These are phyloP conservation scores for Rhynchospora breviuscula DNA, from an alignment of 176 grass and related monocot species.

Conservation along the genomic window DNA sequence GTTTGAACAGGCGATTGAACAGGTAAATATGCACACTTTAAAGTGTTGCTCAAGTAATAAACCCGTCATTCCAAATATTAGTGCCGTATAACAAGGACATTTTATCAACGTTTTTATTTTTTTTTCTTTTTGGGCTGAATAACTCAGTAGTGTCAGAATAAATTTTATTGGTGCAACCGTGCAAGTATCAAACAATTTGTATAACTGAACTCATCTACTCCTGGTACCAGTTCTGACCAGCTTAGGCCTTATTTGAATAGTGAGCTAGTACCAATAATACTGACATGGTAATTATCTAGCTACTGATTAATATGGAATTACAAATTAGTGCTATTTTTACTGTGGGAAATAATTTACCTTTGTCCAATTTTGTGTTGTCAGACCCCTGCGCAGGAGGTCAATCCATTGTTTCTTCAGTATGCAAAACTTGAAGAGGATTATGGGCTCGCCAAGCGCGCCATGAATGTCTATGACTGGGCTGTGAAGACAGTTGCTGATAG, in stretches of 20 bases:
- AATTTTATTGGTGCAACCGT: neutral
- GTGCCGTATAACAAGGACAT: neutral
- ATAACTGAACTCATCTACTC: neutral
- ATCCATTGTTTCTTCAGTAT: constrained; percentile 49
- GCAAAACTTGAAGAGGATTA: constrained; percentile 69
- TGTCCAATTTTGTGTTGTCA: constrained; percentile 12
- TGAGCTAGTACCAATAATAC: neutral
- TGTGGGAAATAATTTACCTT: neutral
- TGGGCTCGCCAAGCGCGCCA: constrained; percentile 49
- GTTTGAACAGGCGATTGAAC: constrained; percentile 47
- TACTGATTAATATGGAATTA: neutral
- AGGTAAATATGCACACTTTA: constrained; percentile 21
- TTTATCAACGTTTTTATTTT: neutral
- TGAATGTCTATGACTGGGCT: constrained; percentile 60
- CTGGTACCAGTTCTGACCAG: neutral
- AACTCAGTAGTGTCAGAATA: neutral
- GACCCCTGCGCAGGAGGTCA: constrained; percentile 40
- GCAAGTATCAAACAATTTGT: neutral
- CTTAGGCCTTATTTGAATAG: neutral
- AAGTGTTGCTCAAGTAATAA: neutral
- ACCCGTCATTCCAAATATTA: neutral
- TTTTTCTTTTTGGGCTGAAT: neutral
- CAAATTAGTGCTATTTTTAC: neutral
- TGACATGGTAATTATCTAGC: neutral
- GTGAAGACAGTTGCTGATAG: constrained; percentile 28